phyloP scores from a whole-genome alignment of 352 stramenopile species.

The Phytopythium aichiense region DNA sequence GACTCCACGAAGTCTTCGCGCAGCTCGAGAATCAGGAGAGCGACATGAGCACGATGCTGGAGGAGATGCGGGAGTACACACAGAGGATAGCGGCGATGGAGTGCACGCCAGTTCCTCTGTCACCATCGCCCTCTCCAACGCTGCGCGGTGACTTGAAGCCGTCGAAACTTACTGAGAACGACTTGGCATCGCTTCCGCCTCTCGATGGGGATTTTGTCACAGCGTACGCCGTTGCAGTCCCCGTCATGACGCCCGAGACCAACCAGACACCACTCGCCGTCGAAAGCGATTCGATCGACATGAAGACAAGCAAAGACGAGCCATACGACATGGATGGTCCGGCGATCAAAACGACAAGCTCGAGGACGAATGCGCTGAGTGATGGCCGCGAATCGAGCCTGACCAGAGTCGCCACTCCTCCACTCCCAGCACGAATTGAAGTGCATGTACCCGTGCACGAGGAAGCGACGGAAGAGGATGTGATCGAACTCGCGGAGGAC shows the following conservation, averaged over 20 bases:
- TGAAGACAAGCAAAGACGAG: neutral
- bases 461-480: neutral
- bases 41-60: neutral
- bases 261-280: neutral
- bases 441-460: neutral
- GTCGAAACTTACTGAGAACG: neutral
- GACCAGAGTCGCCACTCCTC: neutral
- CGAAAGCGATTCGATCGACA: neutral
- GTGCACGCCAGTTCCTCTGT: neutral
- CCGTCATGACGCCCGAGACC: neutral
- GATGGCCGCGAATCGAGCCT: too few relatives aligned
- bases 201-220: neutral
- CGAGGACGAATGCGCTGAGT: too few relatives aligned
- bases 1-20: neutral
- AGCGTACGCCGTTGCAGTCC: neutral
- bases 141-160: neutral
- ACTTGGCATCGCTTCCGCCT: neutral
- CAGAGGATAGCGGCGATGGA: neutral
- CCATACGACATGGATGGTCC: neutral
- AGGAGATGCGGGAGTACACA: constrained; percentile 3
- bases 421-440: neutral
- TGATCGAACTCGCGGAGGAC: constrained; percentile 10
- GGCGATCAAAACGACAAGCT: neutral
- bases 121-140: neutral
- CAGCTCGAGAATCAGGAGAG: neutral